Evolutionary conservation across 1,139 yeast genomes (phyloP).

Genomic region (Cylindricascospora bacillispora): DNA sequence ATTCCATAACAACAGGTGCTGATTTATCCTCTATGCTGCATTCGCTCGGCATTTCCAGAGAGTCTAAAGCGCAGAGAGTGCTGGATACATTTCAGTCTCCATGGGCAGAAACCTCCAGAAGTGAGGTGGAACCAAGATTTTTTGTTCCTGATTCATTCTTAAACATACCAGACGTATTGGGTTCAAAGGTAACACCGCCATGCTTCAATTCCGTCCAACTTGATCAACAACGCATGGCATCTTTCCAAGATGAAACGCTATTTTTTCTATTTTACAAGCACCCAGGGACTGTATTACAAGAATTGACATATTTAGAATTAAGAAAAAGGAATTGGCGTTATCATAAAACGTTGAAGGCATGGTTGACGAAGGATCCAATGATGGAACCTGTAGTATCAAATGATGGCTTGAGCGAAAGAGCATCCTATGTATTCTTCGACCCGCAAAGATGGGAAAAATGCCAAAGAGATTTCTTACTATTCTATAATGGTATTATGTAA

Average conservation of each 20-base stretch:
- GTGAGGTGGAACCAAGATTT: constrained; percentile 76
- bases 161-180: constrained; percentile 29
- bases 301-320: constrained; percentile 83
- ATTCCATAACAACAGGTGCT: constrained; percentile 59
- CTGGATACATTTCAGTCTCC: constrained; percentile 77
- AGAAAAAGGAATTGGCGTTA: constrained; percentile 91
- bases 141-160: constrained; percentile 32
- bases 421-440: constrained; percentile 92
- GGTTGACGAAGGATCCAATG: constrained; percentile 91
- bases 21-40: constrained; percentile 65
- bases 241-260: constrained; percentile 82
- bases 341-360: constrained; percentile 88
- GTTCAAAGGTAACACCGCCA: constrained; percentile 23
- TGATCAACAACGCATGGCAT: constrained; percentile 58
- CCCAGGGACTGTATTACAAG: constrained; percentile 89
- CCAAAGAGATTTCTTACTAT: constrained; percentile 65
- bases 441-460: constrained; percentile 95
- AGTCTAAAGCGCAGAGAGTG: constrained; percentile 27
- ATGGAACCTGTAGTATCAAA: constrained; percentile 81
- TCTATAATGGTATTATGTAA: constrained; percentile 41
- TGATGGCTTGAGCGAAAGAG: constrained; percentile 66
- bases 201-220: constrained; percentile 28
- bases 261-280: constrained; percentile 89
- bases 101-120: constrained; percentile 84
- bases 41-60: constrained; percentile 25